Evolutionary conservation across 495 filamentous ascomycete genomes (phyloP).

Genomic region (Apodospora peruviana): DNA sequence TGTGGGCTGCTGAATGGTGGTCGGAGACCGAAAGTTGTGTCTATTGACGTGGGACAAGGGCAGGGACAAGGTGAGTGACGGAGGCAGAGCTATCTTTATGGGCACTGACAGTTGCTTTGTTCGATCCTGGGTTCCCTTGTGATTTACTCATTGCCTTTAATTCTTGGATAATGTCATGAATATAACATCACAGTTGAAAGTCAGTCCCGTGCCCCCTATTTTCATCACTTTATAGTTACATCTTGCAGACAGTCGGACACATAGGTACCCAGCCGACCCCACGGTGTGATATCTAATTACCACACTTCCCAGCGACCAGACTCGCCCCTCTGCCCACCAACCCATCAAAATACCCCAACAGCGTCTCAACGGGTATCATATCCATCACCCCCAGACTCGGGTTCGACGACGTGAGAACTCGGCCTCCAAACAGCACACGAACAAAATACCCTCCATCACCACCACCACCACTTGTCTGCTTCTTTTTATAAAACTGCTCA

Average conservation of each 20-base stretch:
- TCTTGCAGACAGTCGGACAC: too few species aligned
- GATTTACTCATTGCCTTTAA: too few species aligned
- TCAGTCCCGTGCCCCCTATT: too few species aligned
- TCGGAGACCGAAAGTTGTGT: not conserved
- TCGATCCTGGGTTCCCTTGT: too few species aligned
- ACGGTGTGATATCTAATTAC: too few species aligned
- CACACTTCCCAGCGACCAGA: constrained; percentile 24
- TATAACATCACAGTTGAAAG: too few species aligned
- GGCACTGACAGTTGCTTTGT: too few species aligned
- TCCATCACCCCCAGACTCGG: constrained; percentile 54
- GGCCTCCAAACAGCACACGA: constrained; percentile 59
- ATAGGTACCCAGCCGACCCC: too few species aligned
- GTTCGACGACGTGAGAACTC: constrained; percentile 52
- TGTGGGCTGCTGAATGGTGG: constrained; percentile 12
- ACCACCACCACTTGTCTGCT: too few species aligned
- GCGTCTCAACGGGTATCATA: constrained; percentile 53
- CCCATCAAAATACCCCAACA: constrained; percentile 60
- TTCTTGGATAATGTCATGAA: too few species aligned
- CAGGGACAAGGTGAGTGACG: not conserved
- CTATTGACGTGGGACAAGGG: not conserved
- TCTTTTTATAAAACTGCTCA: constrained; percentile 48
- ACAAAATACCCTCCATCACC: constrained; percentile 33
- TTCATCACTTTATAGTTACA: too few species aligned
- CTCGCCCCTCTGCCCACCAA: constrained; percentile 49
- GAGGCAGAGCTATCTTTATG: too few species aligned